Percentiles rank a stretch among this genome's conserved stretches.
Evolutionary conservation across 1,284 basidiomycete species (phyloP).

Genomic region (Trametes sp.): DNA sequence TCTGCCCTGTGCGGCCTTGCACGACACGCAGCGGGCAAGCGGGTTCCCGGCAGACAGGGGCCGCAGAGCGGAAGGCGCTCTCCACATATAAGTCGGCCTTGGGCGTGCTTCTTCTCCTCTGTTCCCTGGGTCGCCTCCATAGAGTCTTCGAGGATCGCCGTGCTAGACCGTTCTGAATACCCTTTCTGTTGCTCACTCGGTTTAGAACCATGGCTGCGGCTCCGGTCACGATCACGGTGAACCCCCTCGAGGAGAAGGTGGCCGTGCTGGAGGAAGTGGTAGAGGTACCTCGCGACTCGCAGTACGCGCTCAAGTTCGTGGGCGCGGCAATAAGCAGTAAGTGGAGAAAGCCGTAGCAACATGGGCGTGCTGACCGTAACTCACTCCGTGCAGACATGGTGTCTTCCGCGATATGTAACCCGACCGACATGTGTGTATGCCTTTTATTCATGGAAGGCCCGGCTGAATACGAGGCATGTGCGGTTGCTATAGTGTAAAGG

Average conservation of each 20-base stretch:
- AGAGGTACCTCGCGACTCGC: slow-evolving; percentile 23
- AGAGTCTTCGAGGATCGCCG: not conserved
- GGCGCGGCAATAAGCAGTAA: slow-evolving; percentile 44
- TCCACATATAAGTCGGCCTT: slow-evolving; percentile 1
- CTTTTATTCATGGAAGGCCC: too few species aligned
- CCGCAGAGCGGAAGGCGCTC: slow-evolving; percentile 1
- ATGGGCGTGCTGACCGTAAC: too few species aligned
- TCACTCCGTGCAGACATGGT: slow-evolving; percentile 41
- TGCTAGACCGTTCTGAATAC: not conserved
- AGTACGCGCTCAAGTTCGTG: slow-evolving; percentile 44
- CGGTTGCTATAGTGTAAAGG: slow-evolving; percentile 36
- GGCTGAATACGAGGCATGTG: not conserved
- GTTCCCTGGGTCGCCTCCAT: not conserved
- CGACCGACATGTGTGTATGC: slow-evolving; percentile 44
- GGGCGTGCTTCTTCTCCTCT: not conserved
- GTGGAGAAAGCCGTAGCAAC: not conserved
- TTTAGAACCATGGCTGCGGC: slow-evolving; percentile 17
- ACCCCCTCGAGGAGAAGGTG: slow-evolving; percentile 33
- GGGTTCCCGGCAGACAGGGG: slow-evolving; percentile 7
- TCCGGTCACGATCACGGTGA: slow-evolving; percentile 25
- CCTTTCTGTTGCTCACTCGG: not conserved
- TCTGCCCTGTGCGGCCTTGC: not conserved
- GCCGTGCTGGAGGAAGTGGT: slow-evolving; percentile 19
- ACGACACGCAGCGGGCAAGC: slow-evolving; percentile 2
- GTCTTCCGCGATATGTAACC: slow-evolving; percentile 48